A percentile compares a stretch with the other conserved stretches of the same genome.
phyloP scores from a whole-genome alignment of 805 yeast species.

The Scheffersomyces stipitis region DNA sequence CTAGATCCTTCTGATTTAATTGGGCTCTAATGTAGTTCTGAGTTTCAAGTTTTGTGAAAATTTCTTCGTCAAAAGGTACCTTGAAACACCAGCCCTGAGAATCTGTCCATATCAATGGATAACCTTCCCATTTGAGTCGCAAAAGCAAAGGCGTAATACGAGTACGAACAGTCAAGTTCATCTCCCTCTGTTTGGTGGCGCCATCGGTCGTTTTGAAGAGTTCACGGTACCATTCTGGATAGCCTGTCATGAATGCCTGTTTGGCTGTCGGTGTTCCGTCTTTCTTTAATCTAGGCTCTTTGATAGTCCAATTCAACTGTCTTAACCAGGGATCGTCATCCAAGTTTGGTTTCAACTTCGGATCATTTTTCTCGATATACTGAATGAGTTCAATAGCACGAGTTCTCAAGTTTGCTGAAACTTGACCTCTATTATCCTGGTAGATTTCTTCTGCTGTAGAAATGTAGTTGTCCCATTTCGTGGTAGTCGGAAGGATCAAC shows the following conservation, averaged over 20 bases:
- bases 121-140: conserved; percentile 79
- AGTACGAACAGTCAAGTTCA: conserved; percentile 68
- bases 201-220: conserved; percentile 39
- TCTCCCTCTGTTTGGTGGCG: conserved; percentile 33
- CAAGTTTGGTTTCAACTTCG: conserved; percentile 25
- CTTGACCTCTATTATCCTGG: conserved; percentile 53
- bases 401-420: conserved; percentile 55
- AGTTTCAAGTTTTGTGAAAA: conserved; percentile 24
- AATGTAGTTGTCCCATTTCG: conserved; percentile 73
- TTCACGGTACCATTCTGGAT: conserved; percentile 89
- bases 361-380: conserved; percentile 32
- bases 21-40: conserved; percentile 40
- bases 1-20: conserved; percentile 29
- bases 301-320: conserved; percentile 85
- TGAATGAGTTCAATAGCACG: conserved; percentile 62
- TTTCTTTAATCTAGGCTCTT: conserved; percentile 61
- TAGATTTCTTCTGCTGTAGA: conserved; percentile 65
- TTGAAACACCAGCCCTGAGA: conserved; percentile 86
- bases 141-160: conserved; percentile 76
- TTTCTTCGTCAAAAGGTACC: conserved; percentile 43
- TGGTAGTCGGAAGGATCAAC: conserved; percentile 75
- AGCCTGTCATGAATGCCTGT: conserved; percentile 80
- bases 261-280: conserved; percentile 66
- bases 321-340: conserved; percentile 81
- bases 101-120: conserved; percentile 80